Percentiles rank a stretch among this genome's conserved stretches.
Evolutionary conservation across 2,329 filamentous ascomycete genomes (phyloP).

Genomic region (Herpotrichia juniperi): DNA sequence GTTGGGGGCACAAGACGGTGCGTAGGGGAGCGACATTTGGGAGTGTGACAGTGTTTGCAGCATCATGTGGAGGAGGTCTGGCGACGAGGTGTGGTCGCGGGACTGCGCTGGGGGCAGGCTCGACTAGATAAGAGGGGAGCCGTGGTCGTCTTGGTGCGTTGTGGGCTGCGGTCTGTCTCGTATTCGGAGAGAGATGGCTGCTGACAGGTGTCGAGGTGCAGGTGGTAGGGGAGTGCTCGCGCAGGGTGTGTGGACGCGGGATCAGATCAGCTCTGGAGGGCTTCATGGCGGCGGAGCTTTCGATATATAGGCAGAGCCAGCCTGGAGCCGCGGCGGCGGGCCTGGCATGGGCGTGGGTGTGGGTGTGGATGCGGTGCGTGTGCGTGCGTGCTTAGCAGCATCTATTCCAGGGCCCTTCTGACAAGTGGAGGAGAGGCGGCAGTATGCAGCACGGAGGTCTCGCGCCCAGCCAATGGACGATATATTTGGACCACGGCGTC

Average conservation of each 20-base stretch:
- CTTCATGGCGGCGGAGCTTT: slow-evolving; percentile 1
- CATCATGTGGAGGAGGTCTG: slow-evolving; percentile 38
- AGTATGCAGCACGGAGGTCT: background rate
- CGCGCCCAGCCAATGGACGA: background rate
- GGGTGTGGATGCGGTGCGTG: too few relatives aligned
- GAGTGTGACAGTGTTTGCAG: slow-evolving; percentile 42
- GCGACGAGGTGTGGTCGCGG: slow-evolving; percentile 7
- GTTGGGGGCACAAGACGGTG: slow-evolving; percentile 30
- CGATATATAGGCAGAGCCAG: background rate
- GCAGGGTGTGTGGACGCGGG: background rate
- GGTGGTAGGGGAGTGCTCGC: background rate
- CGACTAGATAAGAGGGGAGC: slow-evolving; percentile 18
- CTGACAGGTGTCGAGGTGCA: slow-evolving; percentile 7
- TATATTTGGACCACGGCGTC: background rate
- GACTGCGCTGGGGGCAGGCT: slow-evolving; percentile 3
- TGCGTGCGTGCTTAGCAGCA: too few relatives aligned
- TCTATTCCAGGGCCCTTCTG: too few relatives aligned
- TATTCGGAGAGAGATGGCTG: slow-evolving; percentile 9
- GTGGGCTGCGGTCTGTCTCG: slow-evolving; percentile 7
- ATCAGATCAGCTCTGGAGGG: background rate
- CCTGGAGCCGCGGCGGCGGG: background rate
- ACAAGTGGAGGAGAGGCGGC: background rate
- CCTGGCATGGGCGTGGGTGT: too few relatives aligned
- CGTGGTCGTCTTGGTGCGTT: slow-evolving; percentile 2
- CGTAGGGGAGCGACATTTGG: slow-evolving; percentile 31